A percentile compares a stretch with the other conserved stretches of the same genome.
phyloP scores from a whole-genome alignment of 441 rosid genomes.

The Bruguiera hainesii region DNA sequence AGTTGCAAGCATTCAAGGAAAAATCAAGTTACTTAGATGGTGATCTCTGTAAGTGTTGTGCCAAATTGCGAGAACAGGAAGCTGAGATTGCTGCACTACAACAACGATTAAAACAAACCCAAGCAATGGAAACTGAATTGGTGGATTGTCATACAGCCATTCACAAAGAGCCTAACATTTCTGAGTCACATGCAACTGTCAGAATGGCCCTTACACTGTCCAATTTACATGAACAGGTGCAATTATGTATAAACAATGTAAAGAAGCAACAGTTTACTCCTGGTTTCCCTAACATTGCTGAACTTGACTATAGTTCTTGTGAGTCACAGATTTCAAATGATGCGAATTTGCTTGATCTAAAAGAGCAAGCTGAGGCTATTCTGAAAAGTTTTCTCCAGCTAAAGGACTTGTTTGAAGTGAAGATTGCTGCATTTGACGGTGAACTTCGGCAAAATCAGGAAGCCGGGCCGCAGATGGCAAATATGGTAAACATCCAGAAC shows the following conservation, averaged over 20 bases:
- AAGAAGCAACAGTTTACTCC: conserved; percentile 23
- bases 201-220: conserved; percentile 29
- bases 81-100: conserved; percentile 28
- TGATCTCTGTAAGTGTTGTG: conserved; percentile 34
- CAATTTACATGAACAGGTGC: conserved; percentile 37
- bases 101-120: conserved; percentile 31
- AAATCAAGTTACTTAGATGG: conserved; percentile 33
- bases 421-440: conserved; percentile 12
- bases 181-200: conserved; percentile 24
- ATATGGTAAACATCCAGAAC: conserved; percentile 16
- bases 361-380: conserved; percentile 35
- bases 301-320: conserved; percentile 14
- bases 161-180: conserved; percentile 16
- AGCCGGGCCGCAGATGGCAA: conserved; percentile 4
- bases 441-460: conserved; percentile 21
- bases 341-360: conserved; percentile 27
- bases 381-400: conserved; percentile 43
- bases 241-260: conserved; percentile 30
- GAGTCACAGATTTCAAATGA: conserved; percentile 23
- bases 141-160: conserved; percentile 13
- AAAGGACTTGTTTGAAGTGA: conserved; percentile 29
- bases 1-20: conserved; percentile 38
- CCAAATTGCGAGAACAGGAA: conserved; percentile 35
- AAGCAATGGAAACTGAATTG: conserved; percentile 24
- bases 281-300: conserved; percentile 14